A percentile compares a stretch with the other conserved stretches of the same genome.
Conservation (phyloP, 208 protist genomes). For the Trypanosoma avium region DNA sequence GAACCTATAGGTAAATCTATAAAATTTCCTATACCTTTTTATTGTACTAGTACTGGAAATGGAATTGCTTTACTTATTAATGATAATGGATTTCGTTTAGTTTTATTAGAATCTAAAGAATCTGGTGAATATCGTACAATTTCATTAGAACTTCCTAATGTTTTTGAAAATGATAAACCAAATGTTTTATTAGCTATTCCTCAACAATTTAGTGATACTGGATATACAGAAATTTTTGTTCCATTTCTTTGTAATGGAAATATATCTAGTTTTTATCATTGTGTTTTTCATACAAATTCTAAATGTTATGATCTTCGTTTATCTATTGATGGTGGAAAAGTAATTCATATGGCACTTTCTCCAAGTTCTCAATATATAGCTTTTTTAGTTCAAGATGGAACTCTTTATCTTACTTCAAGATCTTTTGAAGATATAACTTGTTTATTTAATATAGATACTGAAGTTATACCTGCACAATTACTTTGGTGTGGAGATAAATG, state of each 20-base stretch:
- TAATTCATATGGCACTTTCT: slow-evolving; percentile 58
- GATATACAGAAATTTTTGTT: slow-evolving; percentile 38
- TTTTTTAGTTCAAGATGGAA: slow-evolving; percentile 61
- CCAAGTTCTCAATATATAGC: slow-evolving; percentile 41
- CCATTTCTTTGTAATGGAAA: slow-evolving; percentile 26
- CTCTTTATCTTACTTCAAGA: slow-evolving; percentile 52
- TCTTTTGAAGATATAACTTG: slow-evolving; percentile 57
- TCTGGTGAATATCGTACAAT: slow-evolving; percentile 8
- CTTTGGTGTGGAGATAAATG: slow-evolving; percentile 64
- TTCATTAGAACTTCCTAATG: slow-evolving; percentile 15
- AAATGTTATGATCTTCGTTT: slow-evolving; percentile 45
- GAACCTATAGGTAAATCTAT: slow-evolving; percentile 29
- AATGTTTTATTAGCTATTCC: slow-evolving; percentile 30
- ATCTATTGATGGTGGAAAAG: slow-evolving; percentile 54
- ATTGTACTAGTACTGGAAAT: slow-evolving; percentile 38
- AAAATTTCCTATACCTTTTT: slow-evolving; percentile 31
- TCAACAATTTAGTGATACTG: slow-evolving; percentile 32
- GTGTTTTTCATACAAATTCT: slow-evolving; percentile 28
- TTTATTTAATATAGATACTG: slow-evolving; percentile 36
- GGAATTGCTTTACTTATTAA: slow-evolving; percentile 42
- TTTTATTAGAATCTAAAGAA: slow-evolving; percentile 14
- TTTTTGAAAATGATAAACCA: slow-evolving; percentile 16
- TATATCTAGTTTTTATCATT: slow-evolving; percentile 35
- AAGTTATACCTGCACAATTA: slow-evolving; percentile 36
- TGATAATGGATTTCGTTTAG: slow-evolving; percentile 2